A percentile compares a stretch with the other conserved stretches of the same genome.
Conservation (phyloP, 2,329 filamentous ascomycete genomes). For the Xylariaceae sp. region DNA sequence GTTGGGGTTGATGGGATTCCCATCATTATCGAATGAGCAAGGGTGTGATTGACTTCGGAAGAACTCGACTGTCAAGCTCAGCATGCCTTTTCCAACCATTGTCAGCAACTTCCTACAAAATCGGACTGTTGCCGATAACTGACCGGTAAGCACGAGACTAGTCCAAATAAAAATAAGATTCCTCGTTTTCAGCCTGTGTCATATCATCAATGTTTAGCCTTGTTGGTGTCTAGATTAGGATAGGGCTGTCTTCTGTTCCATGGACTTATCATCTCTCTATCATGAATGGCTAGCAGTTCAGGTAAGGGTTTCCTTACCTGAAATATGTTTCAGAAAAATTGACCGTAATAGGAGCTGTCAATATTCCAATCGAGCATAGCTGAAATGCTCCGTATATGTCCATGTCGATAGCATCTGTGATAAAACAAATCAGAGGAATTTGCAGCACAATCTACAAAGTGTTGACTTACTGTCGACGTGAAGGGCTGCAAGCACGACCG, state of each 20-base stretch:
- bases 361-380: constrained; percentile 60
- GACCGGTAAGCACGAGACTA: constrained; percentile 55
- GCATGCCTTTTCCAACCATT: constrained; percentile 39
- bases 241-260: no score
- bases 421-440: constrained; percentile 2
- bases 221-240: no score
- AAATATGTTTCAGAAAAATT: constrained; percentile 62
- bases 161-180: constrained; percentile 67
- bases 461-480: constrained; percentile 52
- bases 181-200: constrained; percentile 56
- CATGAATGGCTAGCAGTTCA: no score
- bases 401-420: constrained; percentile 61
- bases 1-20: constrained; percentile 23
- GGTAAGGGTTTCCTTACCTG: no score
- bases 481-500: constrained; percentile 55
- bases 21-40: constrained; percentile 41
- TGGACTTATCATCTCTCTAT: no score
- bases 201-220: no score
- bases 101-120: background rate
- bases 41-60: constrained; percentile 46
- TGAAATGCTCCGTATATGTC: constrained; percentile 67
- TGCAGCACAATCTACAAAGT: background rate
- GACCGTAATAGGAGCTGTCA: constrained; percentile 61
- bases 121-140: constrained; percentile 16
- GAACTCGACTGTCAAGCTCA: constrained; percentile 62